phyloP scores from a whole-genome alignment of 345 rosid species.

The Aquilaria malaccensis region DNA sequence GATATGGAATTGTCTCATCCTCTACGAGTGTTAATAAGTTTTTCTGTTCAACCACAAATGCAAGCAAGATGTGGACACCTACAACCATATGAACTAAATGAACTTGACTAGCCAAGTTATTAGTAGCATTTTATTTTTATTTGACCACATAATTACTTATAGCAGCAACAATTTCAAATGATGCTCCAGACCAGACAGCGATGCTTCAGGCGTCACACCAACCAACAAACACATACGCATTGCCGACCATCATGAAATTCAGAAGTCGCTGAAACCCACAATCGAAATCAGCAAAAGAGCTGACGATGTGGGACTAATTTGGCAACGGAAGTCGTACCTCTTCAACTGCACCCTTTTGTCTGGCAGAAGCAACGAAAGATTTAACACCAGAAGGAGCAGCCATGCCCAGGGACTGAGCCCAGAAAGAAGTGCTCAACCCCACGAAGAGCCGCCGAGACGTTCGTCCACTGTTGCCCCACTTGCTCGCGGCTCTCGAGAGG shows the following conservation, averaged over 20 bases:
- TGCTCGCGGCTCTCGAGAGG: constrained; percentile 16
- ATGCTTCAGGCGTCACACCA: background rate
- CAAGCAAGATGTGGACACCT: too few relatives aligned
- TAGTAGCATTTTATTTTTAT: too few relatives aligned
- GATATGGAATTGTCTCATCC: background rate
- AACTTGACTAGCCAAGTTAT: background rate
- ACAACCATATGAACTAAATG: background rate
- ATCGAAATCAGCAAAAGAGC: background rate
- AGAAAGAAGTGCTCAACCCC: constrained; percentile 55
- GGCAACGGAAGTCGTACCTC: constrained; percentile 35
- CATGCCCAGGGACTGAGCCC: constrained; percentile 47
- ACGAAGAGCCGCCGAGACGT: constrained; percentile 49
- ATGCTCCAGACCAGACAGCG: too few relatives aligned
- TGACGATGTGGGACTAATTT: background rate
- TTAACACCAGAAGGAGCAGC: constrained; percentile 31
- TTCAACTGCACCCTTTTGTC: constrained; percentile 54
- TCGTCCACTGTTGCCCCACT: constrained; percentile 15
- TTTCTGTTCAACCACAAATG: background rate
- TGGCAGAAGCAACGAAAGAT: constrained; percentile 67
- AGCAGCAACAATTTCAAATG: too few relatives aligned
- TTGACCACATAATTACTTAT: too few relatives aligned
- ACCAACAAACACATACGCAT: background rate
- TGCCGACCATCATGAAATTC: constrained; percentile 4
- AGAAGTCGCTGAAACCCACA: constrained; percentile 6
- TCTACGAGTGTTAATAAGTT: constrained; percentile 3